phyloP scores from a whole-genome alignment of 345 rosid genomes.

The Heritiera fomes region DNA sequence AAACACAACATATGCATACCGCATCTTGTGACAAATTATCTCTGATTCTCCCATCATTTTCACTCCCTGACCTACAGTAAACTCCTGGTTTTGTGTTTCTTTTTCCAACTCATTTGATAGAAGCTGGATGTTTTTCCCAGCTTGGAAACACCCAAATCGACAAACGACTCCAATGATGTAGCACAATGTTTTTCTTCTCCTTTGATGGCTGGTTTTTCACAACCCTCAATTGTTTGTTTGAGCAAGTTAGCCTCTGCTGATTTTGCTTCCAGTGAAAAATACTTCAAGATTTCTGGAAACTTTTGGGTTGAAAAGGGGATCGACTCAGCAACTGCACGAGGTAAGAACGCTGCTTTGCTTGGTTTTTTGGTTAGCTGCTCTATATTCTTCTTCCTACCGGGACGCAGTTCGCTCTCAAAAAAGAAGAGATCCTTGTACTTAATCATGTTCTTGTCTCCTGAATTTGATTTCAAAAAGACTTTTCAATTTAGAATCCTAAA shows the following conservation, averaged over 20 bases:
- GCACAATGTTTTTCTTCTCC: constrained; percentile 10
- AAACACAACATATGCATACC: neutral
- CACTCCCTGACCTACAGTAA: neutral
- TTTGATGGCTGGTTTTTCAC: neutral
- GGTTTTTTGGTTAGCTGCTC: too few relatives aligned
- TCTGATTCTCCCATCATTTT: neutral
- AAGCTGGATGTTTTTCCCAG: neutral
- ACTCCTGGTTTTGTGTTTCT: neutral
- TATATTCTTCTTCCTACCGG: too few relatives aligned
- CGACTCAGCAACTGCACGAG: too few relatives aligned
- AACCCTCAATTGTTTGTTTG: neutral
- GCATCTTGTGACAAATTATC: neutral
- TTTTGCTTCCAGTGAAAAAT: neutral
- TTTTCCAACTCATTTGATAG: neutral
- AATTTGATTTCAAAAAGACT: too few relatives aligned
- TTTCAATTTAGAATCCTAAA: too few relatives aligned
- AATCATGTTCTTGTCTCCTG: too few relatives aligned
- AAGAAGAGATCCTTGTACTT: too few relatives aligned
- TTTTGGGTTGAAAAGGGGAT: too few relatives aligned
- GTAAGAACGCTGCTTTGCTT: too few relatives aligned
- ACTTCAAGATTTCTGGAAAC: neutral
- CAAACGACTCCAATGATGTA: neutral
- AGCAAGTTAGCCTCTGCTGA: neutral
- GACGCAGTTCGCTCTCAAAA: too few relatives aligned
- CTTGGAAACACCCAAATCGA: neutral